Evolutionary conservation across 2,329 filamentous ascomycete species (phyloP).

Genomic region (Xylaria sp.): DNA sequence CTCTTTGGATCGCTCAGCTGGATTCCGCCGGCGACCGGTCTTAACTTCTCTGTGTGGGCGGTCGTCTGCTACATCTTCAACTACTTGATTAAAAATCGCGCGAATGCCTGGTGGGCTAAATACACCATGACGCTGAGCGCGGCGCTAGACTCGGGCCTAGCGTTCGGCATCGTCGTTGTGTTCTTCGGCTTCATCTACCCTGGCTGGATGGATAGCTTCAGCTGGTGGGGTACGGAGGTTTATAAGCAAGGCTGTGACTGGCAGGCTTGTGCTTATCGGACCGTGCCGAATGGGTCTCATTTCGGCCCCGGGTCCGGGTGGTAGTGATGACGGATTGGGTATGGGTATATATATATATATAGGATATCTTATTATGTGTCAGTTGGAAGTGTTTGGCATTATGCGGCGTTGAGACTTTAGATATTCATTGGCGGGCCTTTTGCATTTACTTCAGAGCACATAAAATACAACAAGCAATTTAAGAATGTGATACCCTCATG

Average conservation of each 20-base stretch:
- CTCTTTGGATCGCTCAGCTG: slow-evolving; percentile 84
- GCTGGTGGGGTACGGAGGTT: slow-evolving; percentile 90
- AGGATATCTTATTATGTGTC: neutral
- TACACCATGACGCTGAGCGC: slow-evolving; percentile 91
- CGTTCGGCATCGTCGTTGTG: slow-evolving; percentile 82
- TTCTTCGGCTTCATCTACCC: slow-evolving; percentile 91
- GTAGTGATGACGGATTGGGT: slow-evolving; percentile 49
- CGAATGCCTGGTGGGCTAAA: slow-evolving; percentile 84
- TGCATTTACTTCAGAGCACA: neutral
- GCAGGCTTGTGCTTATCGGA: slow-evolving; percentile 78
- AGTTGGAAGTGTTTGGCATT: slow-evolving; percentile 1
- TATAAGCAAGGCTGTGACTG: slow-evolving; percentile 88
- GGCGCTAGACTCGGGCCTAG: slow-evolving; percentile 82
- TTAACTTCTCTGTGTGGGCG: slow-evolving; percentile 90
- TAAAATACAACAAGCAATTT: neutral
- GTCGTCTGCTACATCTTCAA: slow-evolving; percentile 89
- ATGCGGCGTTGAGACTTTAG: slow-evolving; percentile 1
- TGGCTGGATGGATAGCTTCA: slow-evolving; percentile 75
- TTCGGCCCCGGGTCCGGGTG: slow-evolving; percentile 72
- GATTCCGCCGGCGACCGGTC: slow-evolving; percentile 86
- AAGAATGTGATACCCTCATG: neutral
- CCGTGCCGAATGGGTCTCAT: slow-evolving; percentile 68
- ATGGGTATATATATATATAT: neutral
- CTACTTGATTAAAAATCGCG: slow-evolving; percentile 74
- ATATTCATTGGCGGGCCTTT: neutral